Conservation (phyloP, 768 basidiomycete species). For the Rhizopogon vesiculosus region DNA sequence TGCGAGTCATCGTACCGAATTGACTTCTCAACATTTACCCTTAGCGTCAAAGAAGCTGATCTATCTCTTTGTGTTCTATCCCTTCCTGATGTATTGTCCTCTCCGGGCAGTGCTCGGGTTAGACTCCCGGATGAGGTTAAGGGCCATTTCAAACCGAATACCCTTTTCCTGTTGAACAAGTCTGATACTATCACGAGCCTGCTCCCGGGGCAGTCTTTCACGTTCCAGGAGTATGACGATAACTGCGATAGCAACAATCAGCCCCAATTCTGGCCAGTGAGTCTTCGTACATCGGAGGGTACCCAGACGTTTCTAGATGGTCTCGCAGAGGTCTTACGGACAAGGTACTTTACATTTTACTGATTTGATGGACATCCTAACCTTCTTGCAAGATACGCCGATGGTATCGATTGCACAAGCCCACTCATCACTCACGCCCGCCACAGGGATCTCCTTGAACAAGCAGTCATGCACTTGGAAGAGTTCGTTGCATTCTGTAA, state of each 20-base stretch:
- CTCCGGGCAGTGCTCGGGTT: conserved; percentile 10
- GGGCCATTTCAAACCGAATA: conserved; percentile 47
- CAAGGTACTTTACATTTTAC: conserved; percentile 33
- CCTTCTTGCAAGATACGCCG: background rate
- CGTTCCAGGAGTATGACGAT: background rate
- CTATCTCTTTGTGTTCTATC: conserved; percentile 80
- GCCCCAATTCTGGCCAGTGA: conserved; percentile 48
- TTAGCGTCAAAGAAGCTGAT: conserved; percentile 64
- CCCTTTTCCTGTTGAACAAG: conserved; percentile 79
- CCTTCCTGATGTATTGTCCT: conserved; percentile 40
- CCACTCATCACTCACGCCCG: conserved; percentile 78
- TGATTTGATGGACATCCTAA: background rate
- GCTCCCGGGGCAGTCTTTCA: background rate
- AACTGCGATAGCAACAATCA: too few species aligned
- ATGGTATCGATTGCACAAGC: background rate
- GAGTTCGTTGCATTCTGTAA: conserved; percentile 27
- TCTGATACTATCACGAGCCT: conserved; percentile 42
- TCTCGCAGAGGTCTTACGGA: conserved; percentile 46
- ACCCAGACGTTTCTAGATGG: conserved; percentile 54
- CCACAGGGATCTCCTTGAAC: conserved; percentile 73
- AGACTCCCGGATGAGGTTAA: conserved; percentile 43
- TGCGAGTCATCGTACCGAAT: conserved; percentile 5
- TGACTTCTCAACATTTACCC: background rate
- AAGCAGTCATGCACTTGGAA: conserved; percentile 39
- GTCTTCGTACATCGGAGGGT: conserved; percentile 56